Percentiles rank a stretch among this genome's conserved stretches.
Conservation (phyloP, 805 yeast species). For the Suhomyces vadensis region DNA sequence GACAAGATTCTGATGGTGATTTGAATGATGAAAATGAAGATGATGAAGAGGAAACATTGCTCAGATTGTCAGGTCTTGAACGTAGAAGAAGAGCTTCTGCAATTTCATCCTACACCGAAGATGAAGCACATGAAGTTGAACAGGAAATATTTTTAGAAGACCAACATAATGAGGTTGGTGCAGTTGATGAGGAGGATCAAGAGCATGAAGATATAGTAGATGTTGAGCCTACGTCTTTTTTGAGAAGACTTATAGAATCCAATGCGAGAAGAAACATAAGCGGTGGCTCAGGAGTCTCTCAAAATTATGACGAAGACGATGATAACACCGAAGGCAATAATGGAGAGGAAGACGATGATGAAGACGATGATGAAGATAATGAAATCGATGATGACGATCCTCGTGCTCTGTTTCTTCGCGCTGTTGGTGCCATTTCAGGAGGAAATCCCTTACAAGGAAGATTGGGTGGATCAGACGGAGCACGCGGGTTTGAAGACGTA, state of each 20-base stretch:
- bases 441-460: slow-evolving; percentile 4
- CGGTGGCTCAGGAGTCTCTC: not conserved
- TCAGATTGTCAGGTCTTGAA: slow-evolving; percentile 42
- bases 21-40: slow-evolving; percentile 16
- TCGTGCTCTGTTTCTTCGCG: slow-evolving; percentile 27
- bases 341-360: slow-evolving; percentile 14
- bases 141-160: slow-evolving; percentile 19
- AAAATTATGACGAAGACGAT: slow-evolving; percentile 9
- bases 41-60: slow-evolving; percentile 28
- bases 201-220: slow-evolving; percentile 11
- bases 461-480: slow-evolving; percentile 3
- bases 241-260: slow-evolving; percentile 9
- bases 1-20: not conserved
- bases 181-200: slow-evolving; percentile 11
- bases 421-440: slow-evolving; percentile 23
- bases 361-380: slow-evolving; percentile 16
- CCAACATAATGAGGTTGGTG: slow-evolving; percentile 1
- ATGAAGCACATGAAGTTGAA: slow-evolving; percentile 14
- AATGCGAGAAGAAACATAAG: slow-evolving; percentile 4
- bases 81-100: slow-evolving; percentile 23
- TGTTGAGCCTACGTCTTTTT: slow-evolving; percentile 11
- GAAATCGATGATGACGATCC: slow-evolving; percentile 19
- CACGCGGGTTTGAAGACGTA: slow-evolving; percentile 29
- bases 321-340: slow-evolving; percentile 9
- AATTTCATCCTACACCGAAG: slow-evolving; percentile 9